Percentiles rank a stretch among this genome's conserved stretches.
phyloP scores from a whole-genome alignment of 495 filamentous ascomycete species.

The Astrocystis sublimbata region DNA sequence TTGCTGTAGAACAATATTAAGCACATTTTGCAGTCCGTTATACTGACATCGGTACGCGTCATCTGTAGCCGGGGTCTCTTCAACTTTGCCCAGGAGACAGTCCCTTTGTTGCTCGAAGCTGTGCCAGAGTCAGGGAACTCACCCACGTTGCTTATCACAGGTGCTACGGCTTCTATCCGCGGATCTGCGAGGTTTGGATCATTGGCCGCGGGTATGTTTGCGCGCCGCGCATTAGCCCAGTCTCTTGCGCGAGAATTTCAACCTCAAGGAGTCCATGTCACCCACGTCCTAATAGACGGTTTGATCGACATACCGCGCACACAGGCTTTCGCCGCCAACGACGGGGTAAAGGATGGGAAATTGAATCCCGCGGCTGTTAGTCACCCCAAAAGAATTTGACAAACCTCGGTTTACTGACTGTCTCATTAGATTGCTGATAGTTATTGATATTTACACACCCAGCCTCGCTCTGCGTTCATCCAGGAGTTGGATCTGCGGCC shows the following conservation, averaged over 20 bases:
- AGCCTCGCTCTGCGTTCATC: constrained; percentile 77
- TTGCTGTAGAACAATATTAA: background rate
- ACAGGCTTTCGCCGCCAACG: constrained; percentile 59
- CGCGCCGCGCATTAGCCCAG: constrained; percentile 73
- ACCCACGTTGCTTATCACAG: constrained; percentile 83
- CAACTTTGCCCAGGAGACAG: constrained; percentile 69
- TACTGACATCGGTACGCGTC: background rate
- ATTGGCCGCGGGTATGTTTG: constrained; percentile 82
- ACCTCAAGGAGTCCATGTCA: constrained; percentile 84
- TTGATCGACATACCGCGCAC: constrained; percentile 82
- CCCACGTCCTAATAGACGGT: constrained; percentile 83
- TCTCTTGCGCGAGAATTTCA: constrained; percentile 84
- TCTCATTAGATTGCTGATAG: constrained; percentile 73
- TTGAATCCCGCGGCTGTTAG: constrained; percentile 78
- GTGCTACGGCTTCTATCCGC: constrained; percentile 79
- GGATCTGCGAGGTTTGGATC: constrained; percentile 68
- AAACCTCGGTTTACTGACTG: background rate
- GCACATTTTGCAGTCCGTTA: background rate
- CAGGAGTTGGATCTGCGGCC: constrained; percentile 84
- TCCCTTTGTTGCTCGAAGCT: constrained; percentile 68
- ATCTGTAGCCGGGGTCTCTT: constrained; percentile 66
- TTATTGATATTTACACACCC: constrained; percentile 88
- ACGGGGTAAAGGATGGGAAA: constrained; percentile 66
- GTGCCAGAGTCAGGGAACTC: constrained; percentile 58
- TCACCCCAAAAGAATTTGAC: constrained; percentile 20